phyloP scores from a whole-genome alignment of 2,329 filamentous ascomycete genomes.

The Bipolaris bicolor region DNA sequence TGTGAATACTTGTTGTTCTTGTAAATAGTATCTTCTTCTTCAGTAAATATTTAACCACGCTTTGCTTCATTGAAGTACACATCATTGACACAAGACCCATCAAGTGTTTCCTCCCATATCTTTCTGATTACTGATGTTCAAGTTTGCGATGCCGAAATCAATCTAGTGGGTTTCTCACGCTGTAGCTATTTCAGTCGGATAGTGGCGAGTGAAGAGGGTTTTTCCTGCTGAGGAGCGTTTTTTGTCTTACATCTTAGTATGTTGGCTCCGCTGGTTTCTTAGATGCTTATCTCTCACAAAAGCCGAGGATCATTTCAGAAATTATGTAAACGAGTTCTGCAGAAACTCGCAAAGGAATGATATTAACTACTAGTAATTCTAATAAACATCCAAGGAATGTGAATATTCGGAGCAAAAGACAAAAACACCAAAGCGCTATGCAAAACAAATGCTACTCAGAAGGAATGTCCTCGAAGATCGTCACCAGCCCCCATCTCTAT shows the following conservation, averaged over 20 bases:
- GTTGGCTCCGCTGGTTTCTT: neutral
- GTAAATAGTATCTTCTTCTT: conserved; percentile 3
- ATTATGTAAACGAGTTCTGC: neutral
- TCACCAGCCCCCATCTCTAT: neutral
- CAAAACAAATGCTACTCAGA: neutral
- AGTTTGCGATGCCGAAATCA: too few relatives aligned
- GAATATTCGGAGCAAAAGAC: neutral
- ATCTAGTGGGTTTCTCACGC: neutral
- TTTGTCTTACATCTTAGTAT: too few relatives aligned
- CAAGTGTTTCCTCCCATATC: too few relatives aligned
- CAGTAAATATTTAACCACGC: neutral
- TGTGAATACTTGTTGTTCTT: neutral
- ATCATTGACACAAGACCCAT: neutral
- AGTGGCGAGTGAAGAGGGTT: neutral
- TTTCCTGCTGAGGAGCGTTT: neutral
- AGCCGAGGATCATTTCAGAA: too few relatives aligned
- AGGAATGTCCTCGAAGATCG: neutral
- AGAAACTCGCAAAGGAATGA: conserved; percentile 4
- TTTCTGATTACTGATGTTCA: too few relatives aligned
- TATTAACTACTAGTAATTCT: conserved; percentile 4
- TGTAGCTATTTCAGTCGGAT: neutral
- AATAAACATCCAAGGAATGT: conserved; percentile 5
- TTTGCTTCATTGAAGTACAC: neutral
- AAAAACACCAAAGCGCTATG: conserved; percentile 4
- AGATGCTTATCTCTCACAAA: neutral